phyloP scores from a whole-genome alignment of 225 moss, liverwort and hornwort genomes.

The Pseudoscleropodium purum region DNA sequence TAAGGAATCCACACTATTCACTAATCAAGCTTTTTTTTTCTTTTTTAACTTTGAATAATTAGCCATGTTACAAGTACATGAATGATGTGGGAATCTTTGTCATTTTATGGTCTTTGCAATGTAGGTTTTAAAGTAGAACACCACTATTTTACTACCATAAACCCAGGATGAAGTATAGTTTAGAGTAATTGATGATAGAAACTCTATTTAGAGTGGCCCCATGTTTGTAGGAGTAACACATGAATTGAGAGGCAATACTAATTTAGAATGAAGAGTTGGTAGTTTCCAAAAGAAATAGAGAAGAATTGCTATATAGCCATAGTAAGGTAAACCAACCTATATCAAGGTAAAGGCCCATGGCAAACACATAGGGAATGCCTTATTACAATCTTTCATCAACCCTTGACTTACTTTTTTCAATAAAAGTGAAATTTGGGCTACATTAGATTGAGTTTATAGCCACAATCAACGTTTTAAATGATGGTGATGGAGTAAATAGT shows the following conservation, averaged over 20 bases:
- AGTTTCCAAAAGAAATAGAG: background rate
- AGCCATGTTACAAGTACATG: rapidly evolving
- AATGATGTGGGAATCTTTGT: background rate
- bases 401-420: background rate
- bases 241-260: too few relatives aligned
- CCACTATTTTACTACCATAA: rapidly evolving
- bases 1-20: background rate
- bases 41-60: background rate
- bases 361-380: rapidly evolving
- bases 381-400: rapidly evolving
- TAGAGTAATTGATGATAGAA: background rate
- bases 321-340: background rate
- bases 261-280: background rate
- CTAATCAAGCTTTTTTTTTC: background rate
- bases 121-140: background rate
- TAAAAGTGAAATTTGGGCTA: background rate
- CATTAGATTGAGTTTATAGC: background rate
- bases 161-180: rapidly evolving
- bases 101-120: background rate
- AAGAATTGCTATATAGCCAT: background rate
- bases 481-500: background rate
- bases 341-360: too few relatives aligned
- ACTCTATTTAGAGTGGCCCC: background rate
- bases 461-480: background rate
- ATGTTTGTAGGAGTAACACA: background rate